These are phyloP conservation scores for Chrysoporthe deuterocubensis DNA, from an alignment of 2,329 filamentous ascomycete genomes.

Conservation along the genomic window DNA sequence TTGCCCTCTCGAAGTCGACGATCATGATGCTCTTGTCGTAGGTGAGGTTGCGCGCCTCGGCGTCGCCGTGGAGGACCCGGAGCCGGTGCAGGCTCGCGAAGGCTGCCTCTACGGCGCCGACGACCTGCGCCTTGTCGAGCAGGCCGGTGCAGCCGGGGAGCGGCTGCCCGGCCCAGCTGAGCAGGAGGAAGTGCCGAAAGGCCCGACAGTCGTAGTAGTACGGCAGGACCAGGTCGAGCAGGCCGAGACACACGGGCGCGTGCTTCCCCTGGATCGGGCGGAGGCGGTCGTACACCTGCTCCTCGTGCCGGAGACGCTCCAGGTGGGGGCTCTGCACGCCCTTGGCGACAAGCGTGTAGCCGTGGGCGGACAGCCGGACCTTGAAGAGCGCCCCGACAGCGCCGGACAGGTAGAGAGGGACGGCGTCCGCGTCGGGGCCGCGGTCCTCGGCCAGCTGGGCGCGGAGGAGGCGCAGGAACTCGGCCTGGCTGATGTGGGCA, in stretches of 20 bases:
- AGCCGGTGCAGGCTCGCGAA: not conserved
- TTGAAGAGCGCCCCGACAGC: not conserved
- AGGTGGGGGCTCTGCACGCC: not conserved
- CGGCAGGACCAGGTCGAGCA: not conserved
- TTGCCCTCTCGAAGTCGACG: not conserved
- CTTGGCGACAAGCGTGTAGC: not conserved
- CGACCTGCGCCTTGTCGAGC: not conserved
- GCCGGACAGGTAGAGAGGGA: not conserved
- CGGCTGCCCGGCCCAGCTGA: not conserved
- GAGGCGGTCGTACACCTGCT: not conserved
- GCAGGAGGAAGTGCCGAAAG: not conserved
- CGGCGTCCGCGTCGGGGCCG: not conserved
- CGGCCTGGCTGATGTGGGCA: not conserved
- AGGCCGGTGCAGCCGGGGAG: not conserved
- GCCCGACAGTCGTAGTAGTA: not conserved
- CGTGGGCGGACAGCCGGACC: not conserved
- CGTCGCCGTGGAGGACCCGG: not conserved
- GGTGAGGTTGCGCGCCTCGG: not conserved
- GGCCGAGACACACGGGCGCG: not conserved
- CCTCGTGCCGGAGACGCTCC: not conserved
- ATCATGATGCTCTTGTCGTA: not conserved
- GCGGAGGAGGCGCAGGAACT: not conserved
- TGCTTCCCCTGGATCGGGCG: no score
- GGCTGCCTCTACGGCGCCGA: not conserved
- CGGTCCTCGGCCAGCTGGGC: not conserved